Evolutionary conservation across 2,329 filamentous ascomycete species (phyloP).

Genomic region (Arthrobotrys pseudoclavata): DNA sequence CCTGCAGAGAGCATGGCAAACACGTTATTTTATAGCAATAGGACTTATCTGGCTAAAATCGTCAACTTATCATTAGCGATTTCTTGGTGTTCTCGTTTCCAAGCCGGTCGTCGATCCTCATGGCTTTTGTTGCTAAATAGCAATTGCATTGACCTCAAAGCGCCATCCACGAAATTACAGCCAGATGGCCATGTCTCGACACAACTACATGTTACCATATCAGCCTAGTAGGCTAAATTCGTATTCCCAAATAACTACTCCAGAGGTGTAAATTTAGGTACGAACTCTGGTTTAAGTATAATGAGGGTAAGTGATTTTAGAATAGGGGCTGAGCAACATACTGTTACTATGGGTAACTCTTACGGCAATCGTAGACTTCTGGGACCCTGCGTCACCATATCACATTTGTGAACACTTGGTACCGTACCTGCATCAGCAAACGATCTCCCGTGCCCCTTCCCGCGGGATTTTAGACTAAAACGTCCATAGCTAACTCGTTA

Average conservation of each 20-base stretch:
- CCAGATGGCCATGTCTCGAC: neutral
- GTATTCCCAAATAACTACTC: conserved; percentile 1
- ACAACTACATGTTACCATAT: conserved; percentile 13
- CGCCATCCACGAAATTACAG: conserved; percentile 15
- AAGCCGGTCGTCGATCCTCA: conserved; percentile 14
- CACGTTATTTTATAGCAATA: conserved; percentile 41
- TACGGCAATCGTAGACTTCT: conserved; percentile 2
- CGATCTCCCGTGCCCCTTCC: conserved; percentile 33
- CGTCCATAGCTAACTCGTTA: neutral
- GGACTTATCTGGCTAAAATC: conserved; percentile 41
- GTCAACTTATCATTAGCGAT: conserved; percentile 51
- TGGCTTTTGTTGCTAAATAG: neutral
- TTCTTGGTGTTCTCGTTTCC: conserved; percentile 49
- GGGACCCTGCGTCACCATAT: conserved; percentile 23
- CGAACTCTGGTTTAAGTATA: neutral
- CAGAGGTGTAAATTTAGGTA: neutral
- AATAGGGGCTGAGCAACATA: conserved; percentile 7
- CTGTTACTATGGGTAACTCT: neutral
- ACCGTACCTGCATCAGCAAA: conserved; percentile 56
- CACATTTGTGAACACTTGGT: conserved; percentile 42
- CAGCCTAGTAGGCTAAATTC: conserved; percentile 55
- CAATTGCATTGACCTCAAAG: neutral
- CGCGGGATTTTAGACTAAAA: conserved; percentile 31
- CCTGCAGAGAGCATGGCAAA: conserved; percentile 34
- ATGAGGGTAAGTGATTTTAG: conserved; percentile 19